Evolutionary conservation across 2,329 filamentous ascomycete genomes (phyloP), one percentile per base, ranked within the genome.

Genomic region (Zalaria sp.): DNA sequence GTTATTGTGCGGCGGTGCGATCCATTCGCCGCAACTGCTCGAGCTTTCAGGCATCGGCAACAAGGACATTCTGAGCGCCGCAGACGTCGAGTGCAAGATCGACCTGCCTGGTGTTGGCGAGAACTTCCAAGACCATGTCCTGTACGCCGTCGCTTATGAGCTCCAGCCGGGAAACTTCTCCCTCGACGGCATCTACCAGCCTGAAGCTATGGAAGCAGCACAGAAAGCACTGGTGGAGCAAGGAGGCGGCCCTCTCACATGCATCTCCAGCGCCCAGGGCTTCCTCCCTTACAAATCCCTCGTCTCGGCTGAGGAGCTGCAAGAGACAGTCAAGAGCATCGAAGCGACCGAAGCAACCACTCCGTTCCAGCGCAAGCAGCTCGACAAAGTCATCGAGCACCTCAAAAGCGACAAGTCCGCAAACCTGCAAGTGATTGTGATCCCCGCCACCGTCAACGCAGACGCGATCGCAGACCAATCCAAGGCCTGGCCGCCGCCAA

Each of bases 11-110:
- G 75, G 74, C 1, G 78, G 78, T 0, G 69, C 65, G 27, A 60
- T 73, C 34, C 68, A 70, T 51, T 76, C 71, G 6, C 77, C 69
- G 4, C 74, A 71, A 55, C 60, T 76, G 10, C 66, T 73, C n/a
- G 76, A 81, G 47, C 59, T 79, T 2, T 79, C 74, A 0, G 77
- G 77, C 0, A 66, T 81, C 34, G 77, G 77, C 3, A 60, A 65
- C 37, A 57, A 60, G 3, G 51, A 60, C 0, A 50, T 71, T 11
- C 57, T 73, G 4, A 47, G 59, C 9, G 52, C 55, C 2, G 63
- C 62, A 3, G 62, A 63, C 0, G 62, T 73, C n/a, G 50, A 61
- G 8, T 54, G 61, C 28, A 66, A 64, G 43, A 56, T 72, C 10
- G 52, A 60, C 25, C 66, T 64, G 35, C 55, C 59, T 2, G 62